Base-by-base conservation (phyloP, 192 early-diverging fungal genomes). In the Diversispora epigaea region DNA sequence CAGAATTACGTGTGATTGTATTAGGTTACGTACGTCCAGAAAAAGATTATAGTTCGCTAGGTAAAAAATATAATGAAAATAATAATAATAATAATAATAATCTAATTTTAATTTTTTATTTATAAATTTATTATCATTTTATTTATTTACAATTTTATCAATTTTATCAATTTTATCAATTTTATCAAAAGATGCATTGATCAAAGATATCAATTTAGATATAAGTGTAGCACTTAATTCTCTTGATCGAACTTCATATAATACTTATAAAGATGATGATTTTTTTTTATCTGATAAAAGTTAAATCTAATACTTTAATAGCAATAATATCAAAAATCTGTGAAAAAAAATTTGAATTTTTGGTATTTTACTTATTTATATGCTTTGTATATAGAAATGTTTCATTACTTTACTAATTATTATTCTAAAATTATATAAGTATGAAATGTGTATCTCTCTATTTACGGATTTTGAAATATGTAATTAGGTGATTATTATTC, bases 141-240 rank as follows among this genome's bases (percentile, higher is more conserved):
- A 49, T 47, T 41, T 32, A 14, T 41, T 72, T 47, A 40, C 40
- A 58, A 15, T 6, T 54, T 68, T 47, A 12, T 45, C 45, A 14
- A 58, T 47, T 62, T 21, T 41, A 15, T 45, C 40, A 49, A 21
- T 17, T 49, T 64, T 66, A 68, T 21, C 40, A 65, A 15, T 15
- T 25, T 54, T 39, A 14, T 57, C 54, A n/a, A 21, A 67, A 92
- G 96, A 95, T 62, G 93, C 90, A 14, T 80, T 99, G 39, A 94
- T 99, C 41, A 80, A 86, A n/a, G 97, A 98, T 75, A 99, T 99
- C 78, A 90, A 94, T 60, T 89, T 84, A 11, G 97, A 99, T 68
- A 95, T 97, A 65, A 77, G 87, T 52, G 92, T 91, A 3, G 93
- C 94, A 2, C 80, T 88, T 41, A 84, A 88, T 32, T 93, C 90